A percentile compares a stretch with the other conserved stretches of the same genome.
phyloP scores from a whole-genome alignment of 331 rosid genomes.

The Malus hybrid region DNA sequence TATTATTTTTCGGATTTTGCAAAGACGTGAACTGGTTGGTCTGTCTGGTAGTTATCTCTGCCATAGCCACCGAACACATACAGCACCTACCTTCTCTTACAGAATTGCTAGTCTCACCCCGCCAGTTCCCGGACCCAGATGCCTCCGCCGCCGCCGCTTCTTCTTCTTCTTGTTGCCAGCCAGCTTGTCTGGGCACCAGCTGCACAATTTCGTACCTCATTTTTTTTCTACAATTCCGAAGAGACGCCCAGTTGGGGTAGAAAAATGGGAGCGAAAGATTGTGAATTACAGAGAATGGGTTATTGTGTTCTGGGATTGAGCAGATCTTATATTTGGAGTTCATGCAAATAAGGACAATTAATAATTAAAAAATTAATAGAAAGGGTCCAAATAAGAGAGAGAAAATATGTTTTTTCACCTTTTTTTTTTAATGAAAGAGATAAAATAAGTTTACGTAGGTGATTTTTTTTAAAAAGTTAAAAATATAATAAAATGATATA shows the following conservation, averaged over 20 bases:
- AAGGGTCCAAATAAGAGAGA: neutral
- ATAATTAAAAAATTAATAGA: neutral
- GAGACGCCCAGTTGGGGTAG: constrained; percentile 9
- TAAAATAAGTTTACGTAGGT: neutral
- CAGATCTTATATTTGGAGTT: neutral
- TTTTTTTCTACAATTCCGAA: constrained; percentile 13
- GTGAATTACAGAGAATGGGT: neutral
- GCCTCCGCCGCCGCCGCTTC: constrained; percentile 2
- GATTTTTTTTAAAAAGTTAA: no score
- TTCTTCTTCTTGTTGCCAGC: constrained; percentile 8
- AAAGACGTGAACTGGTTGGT: constrained; percentile 88
- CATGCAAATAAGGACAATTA: neutral
- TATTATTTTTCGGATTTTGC: constrained; percentile 41
- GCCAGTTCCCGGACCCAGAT: constrained; percentile 86
- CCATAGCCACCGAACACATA: constrained; percentile 95
- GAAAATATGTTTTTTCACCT: neutral
- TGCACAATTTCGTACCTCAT: constrained; percentile 94
- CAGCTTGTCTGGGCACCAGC: constrained; percentile 33
- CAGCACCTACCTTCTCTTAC: constrained; percentile 73
- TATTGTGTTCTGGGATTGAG: neutral
- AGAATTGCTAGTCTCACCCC: constrained; percentile 98
- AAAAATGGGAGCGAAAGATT: constrained; percentile 18
- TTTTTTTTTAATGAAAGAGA: neutral
- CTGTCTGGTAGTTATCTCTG: constrained; percentile 70
- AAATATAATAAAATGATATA: no score